These are phyloP conservation scores for Hansfordia pulvinata DNA, from an alignment of 2,329 filamentous ascomycete species.

Conservation along the genomic window DNA sequence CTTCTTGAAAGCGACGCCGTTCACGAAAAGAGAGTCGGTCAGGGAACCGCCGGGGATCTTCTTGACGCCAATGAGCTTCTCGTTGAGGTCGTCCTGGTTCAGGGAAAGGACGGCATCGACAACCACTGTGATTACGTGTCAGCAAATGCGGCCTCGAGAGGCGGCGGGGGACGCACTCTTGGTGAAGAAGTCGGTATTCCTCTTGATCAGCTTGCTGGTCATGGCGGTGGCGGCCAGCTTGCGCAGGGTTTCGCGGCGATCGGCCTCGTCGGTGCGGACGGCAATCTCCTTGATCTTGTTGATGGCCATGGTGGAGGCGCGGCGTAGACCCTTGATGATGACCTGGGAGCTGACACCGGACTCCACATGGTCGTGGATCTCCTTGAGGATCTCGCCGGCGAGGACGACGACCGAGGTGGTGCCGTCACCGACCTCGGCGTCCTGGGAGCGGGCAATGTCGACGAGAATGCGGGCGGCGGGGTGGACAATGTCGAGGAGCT, in stretches of 20 bases:
- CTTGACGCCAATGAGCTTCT: conserved; percentile 96
- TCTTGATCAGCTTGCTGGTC: conserved; percentile 98
- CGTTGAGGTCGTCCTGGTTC: conserved; percentile 93
- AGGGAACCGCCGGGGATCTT: conserved; percentile 94
- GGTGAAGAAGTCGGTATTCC: conserved; percentile 93
- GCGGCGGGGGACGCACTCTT: conserved; percentile 54
- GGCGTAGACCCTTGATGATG: conserved; percentile 90
- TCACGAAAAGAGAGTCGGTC: conserved; percentile 91
- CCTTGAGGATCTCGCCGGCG: conserved; percentile 95
- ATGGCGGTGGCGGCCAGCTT: conserved; percentile 93
- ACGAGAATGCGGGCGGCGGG: conserved; percentile 93
- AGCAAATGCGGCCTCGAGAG: background rate
- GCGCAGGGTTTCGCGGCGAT: conserved; percentile 72
- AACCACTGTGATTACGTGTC: conserved; percentile 54
- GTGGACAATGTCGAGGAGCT: conserved; percentile 96
- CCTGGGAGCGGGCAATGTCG: conserved; percentile 96
- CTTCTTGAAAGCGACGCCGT: conserved; percentile 99
- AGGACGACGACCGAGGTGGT: conserved; percentile 95
- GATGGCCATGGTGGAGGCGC: conserved; percentile 78
- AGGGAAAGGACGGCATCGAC: conserved; percentile 91
- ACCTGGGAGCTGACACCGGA: conserved; percentile 94
- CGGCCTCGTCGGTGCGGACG: conserved; percentile 68
- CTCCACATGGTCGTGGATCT: conserved; percentile 91
- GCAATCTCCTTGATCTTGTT: conserved; percentile 99
- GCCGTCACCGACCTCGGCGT: conserved; percentile 95